Base-by-base conservation (phyloP, 805 yeast species). In the Suhomyces vadensis region DNA sequence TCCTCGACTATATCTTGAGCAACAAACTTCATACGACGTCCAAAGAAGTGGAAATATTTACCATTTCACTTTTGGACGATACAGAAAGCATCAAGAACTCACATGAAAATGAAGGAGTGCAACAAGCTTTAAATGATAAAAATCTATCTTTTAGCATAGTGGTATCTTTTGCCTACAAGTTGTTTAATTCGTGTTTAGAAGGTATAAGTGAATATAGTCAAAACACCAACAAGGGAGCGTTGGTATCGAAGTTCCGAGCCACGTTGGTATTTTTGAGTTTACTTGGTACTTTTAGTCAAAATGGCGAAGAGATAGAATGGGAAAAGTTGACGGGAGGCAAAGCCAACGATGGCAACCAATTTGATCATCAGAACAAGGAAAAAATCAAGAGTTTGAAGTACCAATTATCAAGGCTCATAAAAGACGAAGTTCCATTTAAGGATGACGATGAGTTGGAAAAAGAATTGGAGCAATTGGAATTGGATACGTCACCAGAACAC, bases 1-100 rank as follows among this genome's bases (percentile, higher is more conserved):
- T 90, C 0, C 83, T 87, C 2, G 92, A 91, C 61, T 71, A 79
- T 54, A 82, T 92, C 3, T 66, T 92, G 16, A 72, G 73, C 27
- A 63, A 75, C 35, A 77, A 80, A 43, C 66, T 83, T 16, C 96
- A 90, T 56, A 66, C 77, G 17, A 53, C 67, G 1, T 77, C 78
- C 47, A 65, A 71, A 6, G 84, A 75, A 10, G 77, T 78, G 22
- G 88, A 87, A 10, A 55, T 53, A 1, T 79, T 78, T 52, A 87
- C 92, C 0, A 66, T 83, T 37, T 56, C 60, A 2, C 65, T 94
- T 36, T 65, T 92, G 43, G 95, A 85, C 56, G 77, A 77, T 2
- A 79, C 94, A 27, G 99, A 94, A 58, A 46, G 53, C 1, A 65
- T 74, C 46, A 83, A 82, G 55, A 65, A 71, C 20, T 54, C 69